Evolutionary conservation across 495 filamentous ascomycete species (phyloP).

Genomic region (Hypoxylon lenormandii): DNA sequence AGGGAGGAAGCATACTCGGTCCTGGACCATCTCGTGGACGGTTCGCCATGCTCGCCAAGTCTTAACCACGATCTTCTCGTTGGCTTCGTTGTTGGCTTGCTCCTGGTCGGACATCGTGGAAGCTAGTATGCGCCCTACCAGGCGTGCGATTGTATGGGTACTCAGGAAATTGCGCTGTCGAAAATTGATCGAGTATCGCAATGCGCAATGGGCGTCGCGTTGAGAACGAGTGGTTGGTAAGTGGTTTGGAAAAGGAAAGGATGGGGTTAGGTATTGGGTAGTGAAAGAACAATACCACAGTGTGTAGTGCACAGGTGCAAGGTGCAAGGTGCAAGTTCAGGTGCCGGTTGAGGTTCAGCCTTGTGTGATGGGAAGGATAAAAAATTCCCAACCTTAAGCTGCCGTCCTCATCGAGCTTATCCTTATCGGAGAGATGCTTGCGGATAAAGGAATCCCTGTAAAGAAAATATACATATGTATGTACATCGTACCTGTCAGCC

Average conservation of each 20-base stretch:
- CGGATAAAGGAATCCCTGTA: slow-evolving; percentile 18
- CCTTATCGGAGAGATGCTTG: slow-evolving; percentile 34
- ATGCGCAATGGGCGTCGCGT: slow-evolving; percentile 2
- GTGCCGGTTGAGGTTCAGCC: slow-evolving; percentile 39
- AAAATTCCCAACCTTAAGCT: slow-evolving; percentile 44
- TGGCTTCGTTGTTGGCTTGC: slow-evolving; percentile 59
- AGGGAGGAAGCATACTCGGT: slow-evolving; percentile 69
- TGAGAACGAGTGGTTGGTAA: background rate
- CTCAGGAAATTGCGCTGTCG: background rate
- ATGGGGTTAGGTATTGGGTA: slow-evolving; percentile 27
- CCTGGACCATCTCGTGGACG: slow-evolving; percentile 85
- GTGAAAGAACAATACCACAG: slow-evolving; percentile 24
- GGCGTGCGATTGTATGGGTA: slow-evolving; percentile 9
- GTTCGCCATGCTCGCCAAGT: slow-evolving; percentile 91
- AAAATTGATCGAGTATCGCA: slow-evolving; percentile 1
- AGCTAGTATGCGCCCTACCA: slow-evolving; percentile 30
- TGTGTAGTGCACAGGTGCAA: no score
- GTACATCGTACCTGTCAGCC: no score
- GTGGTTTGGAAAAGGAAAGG: slow-evolving; percentile 23
- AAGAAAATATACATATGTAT: slow-evolving; percentile 22
- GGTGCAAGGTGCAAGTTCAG: no score
- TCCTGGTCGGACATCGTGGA: slow-evolving; percentile 67
- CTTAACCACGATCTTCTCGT: slow-evolving; percentile 74
- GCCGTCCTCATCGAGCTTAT: slow-evolving; percentile 11
- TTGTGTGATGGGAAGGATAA: slow-evolving; percentile 34